These are phyloP conservation scores for Rhamnella rubrinervis DNA, from an alignment of 331 rosid species.

Conservation along the genomic window DNA sequence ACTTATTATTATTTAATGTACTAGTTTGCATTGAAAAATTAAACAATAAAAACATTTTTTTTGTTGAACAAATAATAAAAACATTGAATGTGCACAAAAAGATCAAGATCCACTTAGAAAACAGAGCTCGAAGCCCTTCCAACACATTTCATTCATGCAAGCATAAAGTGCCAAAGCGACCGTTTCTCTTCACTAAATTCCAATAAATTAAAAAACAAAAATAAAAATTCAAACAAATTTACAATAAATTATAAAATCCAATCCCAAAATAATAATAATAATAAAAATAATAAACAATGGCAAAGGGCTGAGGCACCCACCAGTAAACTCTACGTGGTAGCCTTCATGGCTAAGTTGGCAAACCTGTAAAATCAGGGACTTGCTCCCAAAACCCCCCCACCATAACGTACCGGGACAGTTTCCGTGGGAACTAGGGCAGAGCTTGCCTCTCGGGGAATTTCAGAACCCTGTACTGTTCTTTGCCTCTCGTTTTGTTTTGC, in stretches of 20 bases:
- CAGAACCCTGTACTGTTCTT: too few species aligned
- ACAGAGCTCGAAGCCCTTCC: neutral
- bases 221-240: neutral
- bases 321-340: slow-evolving; percentile 29
- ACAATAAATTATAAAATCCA: neutral
- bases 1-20: too few species aligned
- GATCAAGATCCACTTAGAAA: neutral
- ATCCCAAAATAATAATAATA: neutral
- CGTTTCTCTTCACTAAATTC: neutral
- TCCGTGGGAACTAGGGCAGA: slow-evolving; percentile 8
- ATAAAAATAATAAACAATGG: neutral
- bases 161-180: neutral
- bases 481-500: neutral
- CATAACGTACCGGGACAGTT: slow-evolving; percentile 5
- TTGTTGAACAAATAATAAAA: too few species aligned
- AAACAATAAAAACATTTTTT: too few species aligned
- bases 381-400: neutral
- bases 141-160: slow-evolving; percentile 26
- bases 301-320: neutral
- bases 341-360: slow-evolving; percentile 38
- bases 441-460: neutral
- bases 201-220: too few species aligned
- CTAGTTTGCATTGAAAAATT: too few species aligned
- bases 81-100: too few species aligned
- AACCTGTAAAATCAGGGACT: slow-evolving; percentile 14